Evolutionary conservation across 352 stramenopile species (phyloP).

Genomic region (Phytophthora foliorum): DNA sequence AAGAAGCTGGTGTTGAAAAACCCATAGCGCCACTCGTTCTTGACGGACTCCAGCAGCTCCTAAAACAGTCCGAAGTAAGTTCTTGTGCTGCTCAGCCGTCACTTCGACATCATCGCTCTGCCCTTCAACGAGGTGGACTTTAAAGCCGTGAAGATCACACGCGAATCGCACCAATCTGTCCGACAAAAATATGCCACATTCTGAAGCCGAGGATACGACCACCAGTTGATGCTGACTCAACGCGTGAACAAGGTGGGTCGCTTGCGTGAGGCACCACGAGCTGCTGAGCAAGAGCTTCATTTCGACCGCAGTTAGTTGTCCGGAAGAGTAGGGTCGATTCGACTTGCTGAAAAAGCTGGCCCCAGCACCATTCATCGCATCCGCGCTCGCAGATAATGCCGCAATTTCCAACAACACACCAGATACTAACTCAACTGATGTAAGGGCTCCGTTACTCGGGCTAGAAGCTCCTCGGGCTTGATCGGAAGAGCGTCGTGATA

Average conservation of each 20-base stretch:
- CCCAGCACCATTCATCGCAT: background rate
- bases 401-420: constrained; percentile 37
- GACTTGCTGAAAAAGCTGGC: background rate
- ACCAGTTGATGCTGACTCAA: constrained; percentile 41
- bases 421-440: constrained; percentile 20
- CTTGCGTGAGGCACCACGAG: constrained; percentile 46
- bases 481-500: constrained; percentile 27
- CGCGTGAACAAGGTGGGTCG: constrained; percentile 48
- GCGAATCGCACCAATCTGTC: constrained; percentile 47
- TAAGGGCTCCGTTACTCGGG: background rate
- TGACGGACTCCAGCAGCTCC: constrained; percentile 40
- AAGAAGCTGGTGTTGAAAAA: constrained; percentile 26
- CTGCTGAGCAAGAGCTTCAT: constrained; percentile 41
- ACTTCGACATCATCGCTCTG: background rate
- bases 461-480: constrained; percentile 5
- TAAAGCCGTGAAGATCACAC: constrained; percentile 49
- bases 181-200: constrained; percentile 12
- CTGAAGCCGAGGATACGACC: constrained; percentile 32
- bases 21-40: constrained; percentile 49
- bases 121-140: constrained; percentile 34
- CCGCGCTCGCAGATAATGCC: constrained; percentile 8
- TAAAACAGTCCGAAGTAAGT: constrained; percentile 18
- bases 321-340: constrained; percentile 16
- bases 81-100: background rate
- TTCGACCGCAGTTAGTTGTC: constrained; percentile 20